Base-by-base conservation (phyloP, 2,329 filamentous ascomycete species). In the Xylaria sp. region DNA sequence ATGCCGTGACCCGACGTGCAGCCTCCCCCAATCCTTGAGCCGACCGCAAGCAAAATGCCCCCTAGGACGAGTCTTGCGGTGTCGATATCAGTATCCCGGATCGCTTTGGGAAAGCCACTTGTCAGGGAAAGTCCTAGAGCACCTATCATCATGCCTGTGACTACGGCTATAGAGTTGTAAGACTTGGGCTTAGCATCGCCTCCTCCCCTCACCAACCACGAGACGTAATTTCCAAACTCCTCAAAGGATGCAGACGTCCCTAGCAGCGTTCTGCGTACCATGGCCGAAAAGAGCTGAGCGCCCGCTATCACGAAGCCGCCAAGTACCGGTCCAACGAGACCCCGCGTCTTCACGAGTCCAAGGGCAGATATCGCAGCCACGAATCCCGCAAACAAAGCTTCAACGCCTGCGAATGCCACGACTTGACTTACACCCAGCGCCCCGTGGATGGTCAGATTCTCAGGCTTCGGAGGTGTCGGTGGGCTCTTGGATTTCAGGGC, bases 1-100 rank as follows among this genome's bases (percentile, higher is more conserved):
- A 92, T 89, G 0, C 90, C 90, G 76, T 92, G 90, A 0, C 90
- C 90, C 5, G 88, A 90, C 0, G 90, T 91, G 72, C 90, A 92
- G 0, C 90, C 90, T 1, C 89, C 89, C 0, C 87, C 90, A 64
- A 91, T 75, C 58, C 89, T 84, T 1, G 89, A 83, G 0, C 90
- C 90, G 9, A 92, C 76, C 0, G 85, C 84, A 80, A 91, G 87
- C 15, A 86, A 67, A 3, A 86, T 80, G 0, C 90, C 90, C 1
- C 90, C 90, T 0, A 83, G 55, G 0, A 84, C 74, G 0, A 88
- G 86, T 69, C 81, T 76, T 1, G 74, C 28, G 0, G 82, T 80
- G 3, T 81, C 74, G 3, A 79, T 69, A 25, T 70, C 74, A 0
- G 69, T 75, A 69, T 20, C 62, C 65, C 5, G 70, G 65, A 0